Evolutionary conservation across 768 basidiomycete species (phyloP).

Genomic region (Phallus indusiatus): DNA sequence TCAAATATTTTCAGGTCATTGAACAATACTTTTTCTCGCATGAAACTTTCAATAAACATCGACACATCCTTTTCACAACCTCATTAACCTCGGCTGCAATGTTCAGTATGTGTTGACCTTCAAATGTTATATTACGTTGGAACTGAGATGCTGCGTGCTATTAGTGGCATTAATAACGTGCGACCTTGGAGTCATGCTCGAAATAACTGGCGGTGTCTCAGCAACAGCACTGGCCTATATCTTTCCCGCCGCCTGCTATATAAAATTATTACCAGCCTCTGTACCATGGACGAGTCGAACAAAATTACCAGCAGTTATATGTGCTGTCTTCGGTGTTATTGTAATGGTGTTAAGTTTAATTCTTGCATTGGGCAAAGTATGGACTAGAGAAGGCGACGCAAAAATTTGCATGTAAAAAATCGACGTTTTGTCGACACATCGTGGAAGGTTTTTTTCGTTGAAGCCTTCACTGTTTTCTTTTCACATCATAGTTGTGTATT

Average conservation of each 20-base stretch:
- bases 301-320: conserved; percentile 68
- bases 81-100: conserved; percentile 73
- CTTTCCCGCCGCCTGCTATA: conserved; percentile 80
- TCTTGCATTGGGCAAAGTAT: conserved; percentile 69
- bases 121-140: not conserved
- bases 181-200: conserved; percentile 96
- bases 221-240: conserved; percentile 90
- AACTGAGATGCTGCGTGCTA: not conserved
- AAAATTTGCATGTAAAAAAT: conserved; percentile 56
- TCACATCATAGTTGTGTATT: not conserved
- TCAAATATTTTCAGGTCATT: conserved; percentile 73
- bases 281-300: conserved; percentile 57
- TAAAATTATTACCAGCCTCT: conserved; percentile 53
- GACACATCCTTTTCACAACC: conserved; percentile 89
- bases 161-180: conserved; percentile 87
- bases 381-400: conserved; percentile 60
- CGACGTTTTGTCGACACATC: conserved; percentile 1
- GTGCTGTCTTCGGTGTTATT: conserved; percentile 61
- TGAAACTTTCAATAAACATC: conserved; percentile 68
- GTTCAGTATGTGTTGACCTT: conserved; percentile 45
- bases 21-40: conserved; percentile 95
- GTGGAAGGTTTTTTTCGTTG: too few relatives aligned
- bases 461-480: not conserved
- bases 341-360: conserved; percentile 74
- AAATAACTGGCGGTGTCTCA: conserved; percentile 95